Percentiles rank a stretch among this genome's conserved stretches.
phyloP scores from a whole-genome alignment of 2,329 filamentous ascomycete species.

The Aspergillus tanneri region DNA sequence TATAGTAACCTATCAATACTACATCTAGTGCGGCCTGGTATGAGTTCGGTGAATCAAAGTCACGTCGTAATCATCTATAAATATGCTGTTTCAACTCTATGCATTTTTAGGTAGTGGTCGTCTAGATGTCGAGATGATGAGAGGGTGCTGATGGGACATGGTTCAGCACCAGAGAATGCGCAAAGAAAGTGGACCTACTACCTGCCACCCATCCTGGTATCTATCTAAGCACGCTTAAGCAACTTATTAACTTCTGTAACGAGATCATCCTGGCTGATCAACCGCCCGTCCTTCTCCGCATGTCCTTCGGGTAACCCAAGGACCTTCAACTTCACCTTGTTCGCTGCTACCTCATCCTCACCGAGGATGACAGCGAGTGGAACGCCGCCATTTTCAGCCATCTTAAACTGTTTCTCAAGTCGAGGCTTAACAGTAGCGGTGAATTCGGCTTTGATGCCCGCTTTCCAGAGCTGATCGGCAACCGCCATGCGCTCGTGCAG shows the following conservation, averaged over 20 bases:
- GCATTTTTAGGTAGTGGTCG: background rate
- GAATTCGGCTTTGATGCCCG: slow-evolving; percentile 88
- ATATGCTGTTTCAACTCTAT: background rate
- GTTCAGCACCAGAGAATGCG: background rate
- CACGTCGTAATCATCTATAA: background rate
- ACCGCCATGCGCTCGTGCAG: slow-evolving; percentile 82
- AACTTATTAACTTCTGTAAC: slow-evolving; percentile 23
- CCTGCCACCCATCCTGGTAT: background rate
- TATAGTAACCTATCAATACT: too few species aligned
- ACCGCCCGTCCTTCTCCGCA: slow-evolving; percentile 83
- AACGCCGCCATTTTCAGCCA: slow-evolving; percentile 73
- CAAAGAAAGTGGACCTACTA: background rate
- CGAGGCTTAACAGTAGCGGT: slow-evolving; percentile 88
- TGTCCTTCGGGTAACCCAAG: slow-evolving; percentile 76
- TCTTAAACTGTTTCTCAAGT: slow-evolving; percentile 85
- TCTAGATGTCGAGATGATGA: background rate
- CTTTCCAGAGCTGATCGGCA: slow-evolving; percentile 75
- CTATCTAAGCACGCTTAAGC: background rate
- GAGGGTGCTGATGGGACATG: background rate
- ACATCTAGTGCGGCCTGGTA: too few species aligned
- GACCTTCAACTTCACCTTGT: slow-evolving; percentile 86
- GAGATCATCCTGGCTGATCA: slow-evolving; percentile 58
- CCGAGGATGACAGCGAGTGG: slow-evolving; percentile 88
- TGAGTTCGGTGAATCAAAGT: too few species aligned
- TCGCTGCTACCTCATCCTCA: slow-evolving; percentile 79